A percentile compares a stretch with the other conserved stretches of the same genome.
Conservation (phyloP, 2,329 filamentous ascomycete species). For the Verticillium tricorpus region DNA sequence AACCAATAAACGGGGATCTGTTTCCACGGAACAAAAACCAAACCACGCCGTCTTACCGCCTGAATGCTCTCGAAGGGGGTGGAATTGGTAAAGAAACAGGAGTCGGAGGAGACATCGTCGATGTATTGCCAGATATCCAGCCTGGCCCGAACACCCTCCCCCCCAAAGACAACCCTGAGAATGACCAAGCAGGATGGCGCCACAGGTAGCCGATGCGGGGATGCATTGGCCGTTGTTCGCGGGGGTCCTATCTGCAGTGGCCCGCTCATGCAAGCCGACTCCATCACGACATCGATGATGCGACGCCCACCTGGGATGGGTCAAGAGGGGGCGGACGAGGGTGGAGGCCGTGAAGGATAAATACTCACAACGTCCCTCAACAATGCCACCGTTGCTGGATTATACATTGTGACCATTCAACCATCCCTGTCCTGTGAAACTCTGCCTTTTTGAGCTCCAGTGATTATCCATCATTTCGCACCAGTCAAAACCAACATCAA, state of each 20-base stretch:
- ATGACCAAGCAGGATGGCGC: not conserved
- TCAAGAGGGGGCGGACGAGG: not conserved
- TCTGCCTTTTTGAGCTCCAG: no score
- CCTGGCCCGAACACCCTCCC: no score
- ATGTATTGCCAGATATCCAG: not conserved
- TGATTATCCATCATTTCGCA: not conserved
- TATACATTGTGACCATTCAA: not conserved
- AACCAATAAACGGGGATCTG: not conserved
- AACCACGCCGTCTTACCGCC: not conserved
- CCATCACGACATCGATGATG: slow-evolving; percentile 6
- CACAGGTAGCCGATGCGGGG: not conserved
- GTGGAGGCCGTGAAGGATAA: not conserved
- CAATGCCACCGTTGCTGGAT: not conserved
- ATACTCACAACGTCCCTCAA: not conserved
- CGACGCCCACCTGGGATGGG: not conserved
- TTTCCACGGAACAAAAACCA: not conserved
- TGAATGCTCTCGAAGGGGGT: not conserved
- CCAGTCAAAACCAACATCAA: not conserved
- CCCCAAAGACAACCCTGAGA: not conserved
- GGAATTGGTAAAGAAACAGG: not conserved
- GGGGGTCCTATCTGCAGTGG: not conserved
- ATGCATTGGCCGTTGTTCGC: not conserved
- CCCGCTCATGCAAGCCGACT: not conserved
- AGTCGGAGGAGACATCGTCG: not conserved
- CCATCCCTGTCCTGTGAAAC: no score